Evolutionary conservation across 2,329 filamentous ascomycete genomes (phyloP), one percentile per base, ranked within the genome.

Genomic region (Fusarium verrucosum): DNA sequence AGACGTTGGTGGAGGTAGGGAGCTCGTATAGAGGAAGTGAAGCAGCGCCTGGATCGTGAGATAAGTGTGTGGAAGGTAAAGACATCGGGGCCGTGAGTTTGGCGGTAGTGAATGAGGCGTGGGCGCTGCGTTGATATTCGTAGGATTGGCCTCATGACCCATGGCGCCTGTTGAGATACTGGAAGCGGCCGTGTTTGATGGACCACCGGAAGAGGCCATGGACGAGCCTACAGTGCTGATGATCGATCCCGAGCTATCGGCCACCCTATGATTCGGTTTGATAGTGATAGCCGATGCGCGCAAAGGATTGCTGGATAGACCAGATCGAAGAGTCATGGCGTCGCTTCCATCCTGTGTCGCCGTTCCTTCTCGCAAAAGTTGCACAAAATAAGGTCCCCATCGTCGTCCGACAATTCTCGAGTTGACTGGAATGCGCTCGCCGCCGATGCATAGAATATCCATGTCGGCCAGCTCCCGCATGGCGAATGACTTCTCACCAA

Each of bases 351-450:
- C 89, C 55, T 89, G 85, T 13, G 87, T 87, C 2, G 88, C 83
- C 3, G 91, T 88, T 6, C 91, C 92, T 76, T 97, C 94, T 25
- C 91, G 87, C 10, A 98, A 82, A 3, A 99, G 84, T 74, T 96
- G 92, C 53, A 97, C 92, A 78, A 99, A 98, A 75, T 96, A 97
- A 1, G 93, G 92, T 0, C 95, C 95, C 95, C 95, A 99, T 73
- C 95, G 85, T 25, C 92, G 87, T 10, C 91, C 90, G 16, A 98
- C 84, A 16, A 99, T 86, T 55, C 93, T 88, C 8, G 95, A 98
- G 76, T 96, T 99, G 68, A 97, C 91, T 0, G 95, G 92, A 67
- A 98, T 92, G 17, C 94, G 87, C 74, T 97, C 94, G 20, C 94
- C 94, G 19, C 91, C 91, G 37, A 97, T 89, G 49, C 94, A 95